Evolutionary conservation across 306 rosid genomes (phyloP).

Genomic region (Lathyrus aphaca): DNA sequence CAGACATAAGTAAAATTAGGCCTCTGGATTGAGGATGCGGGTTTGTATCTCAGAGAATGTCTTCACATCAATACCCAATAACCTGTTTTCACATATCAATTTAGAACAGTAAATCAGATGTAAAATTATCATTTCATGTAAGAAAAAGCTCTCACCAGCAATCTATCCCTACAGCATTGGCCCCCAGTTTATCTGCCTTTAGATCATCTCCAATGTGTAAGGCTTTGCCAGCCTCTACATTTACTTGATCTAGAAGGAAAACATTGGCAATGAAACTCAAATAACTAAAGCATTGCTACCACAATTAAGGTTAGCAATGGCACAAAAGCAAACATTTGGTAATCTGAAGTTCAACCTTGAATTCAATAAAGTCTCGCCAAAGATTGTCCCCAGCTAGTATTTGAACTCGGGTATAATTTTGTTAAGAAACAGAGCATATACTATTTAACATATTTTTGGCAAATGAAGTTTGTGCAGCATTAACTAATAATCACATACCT

Average conservation of each 20-base stretch:
- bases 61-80: conserved; percentile 88
- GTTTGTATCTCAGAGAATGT: conserved; percentile 65
- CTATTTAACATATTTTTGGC: conserved; percentile 17
- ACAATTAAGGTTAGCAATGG: neutral
- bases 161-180: conserved; percentile 76
- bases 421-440: neutral
- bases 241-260: conserved; percentile 61
- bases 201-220: conserved; percentile 87
- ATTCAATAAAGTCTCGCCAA: too few relatives aligned
- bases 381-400: too few relatives aligned
- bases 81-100: conserved; percentile 56
- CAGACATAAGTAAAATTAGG: conserved; percentile 11
- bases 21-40: conserved; percentile 51
- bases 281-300: conserved; percentile 16
- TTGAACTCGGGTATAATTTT: too few relatives aligned
- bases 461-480: neutral
- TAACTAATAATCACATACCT: conserved; percentile 50
- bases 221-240: conserved; percentile 68
- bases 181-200: conserved; percentile 79
- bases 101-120: conserved; percentile 4
- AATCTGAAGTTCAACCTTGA: neutral
- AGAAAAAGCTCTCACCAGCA: conserved; percentile 70
- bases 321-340: conserved; percentile 8
- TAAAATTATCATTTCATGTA: conserved; percentile 15
- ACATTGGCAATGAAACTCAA: neutral